Evolutionary conservation across 257 asterid genomes (phyloP).

Genomic region (Petunia axillaris): DNA sequence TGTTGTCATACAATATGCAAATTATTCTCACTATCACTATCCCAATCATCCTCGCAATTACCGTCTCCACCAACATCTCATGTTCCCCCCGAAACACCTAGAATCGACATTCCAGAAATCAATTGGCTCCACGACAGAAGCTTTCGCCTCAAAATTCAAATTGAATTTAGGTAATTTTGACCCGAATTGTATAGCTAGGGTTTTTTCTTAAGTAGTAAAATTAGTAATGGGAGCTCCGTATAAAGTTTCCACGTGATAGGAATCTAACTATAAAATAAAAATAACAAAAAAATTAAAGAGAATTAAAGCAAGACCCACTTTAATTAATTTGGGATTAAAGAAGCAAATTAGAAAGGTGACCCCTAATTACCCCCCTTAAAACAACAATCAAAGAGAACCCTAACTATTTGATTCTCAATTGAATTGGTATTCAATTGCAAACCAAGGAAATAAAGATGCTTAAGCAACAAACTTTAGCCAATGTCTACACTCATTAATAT

Average conservation of each 20-base stretch:
- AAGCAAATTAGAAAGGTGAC: too few species aligned
- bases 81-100: conserved; percentile 53
- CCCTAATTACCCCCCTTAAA: too few species aligned
- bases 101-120: conserved; percentile 53
- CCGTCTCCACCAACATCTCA: conserved; percentile 37
- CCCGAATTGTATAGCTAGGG: conserved; percentile 34
- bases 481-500: too few species aligned
- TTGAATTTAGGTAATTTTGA: conserved; percentile 43
- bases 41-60: conserved; percentile 63
- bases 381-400: too few species aligned
- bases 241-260: conserved; percentile 40
- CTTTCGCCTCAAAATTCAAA: conserved; percentile 41
- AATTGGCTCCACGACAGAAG: background rate
- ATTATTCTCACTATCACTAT: conserved; percentile 77
- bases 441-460: too few species aligned
- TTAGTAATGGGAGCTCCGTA: conserved; percentile 42
- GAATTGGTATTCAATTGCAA: too few species aligned
- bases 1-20: conserved; percentile 73
- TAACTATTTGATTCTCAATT: too few species aligned
- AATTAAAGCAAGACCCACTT: too few species aligned
- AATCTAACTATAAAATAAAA: too few species aligned
- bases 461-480: too few species aligned
- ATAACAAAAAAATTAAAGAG: too few species aligned
- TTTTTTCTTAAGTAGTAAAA: conserved; percentile 34
- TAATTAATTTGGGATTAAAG: too few species aligned